Base-by-base conservation (phyloP, 768 basidiomycete species). In the Psilocybe subaeruginosa region DNA sequence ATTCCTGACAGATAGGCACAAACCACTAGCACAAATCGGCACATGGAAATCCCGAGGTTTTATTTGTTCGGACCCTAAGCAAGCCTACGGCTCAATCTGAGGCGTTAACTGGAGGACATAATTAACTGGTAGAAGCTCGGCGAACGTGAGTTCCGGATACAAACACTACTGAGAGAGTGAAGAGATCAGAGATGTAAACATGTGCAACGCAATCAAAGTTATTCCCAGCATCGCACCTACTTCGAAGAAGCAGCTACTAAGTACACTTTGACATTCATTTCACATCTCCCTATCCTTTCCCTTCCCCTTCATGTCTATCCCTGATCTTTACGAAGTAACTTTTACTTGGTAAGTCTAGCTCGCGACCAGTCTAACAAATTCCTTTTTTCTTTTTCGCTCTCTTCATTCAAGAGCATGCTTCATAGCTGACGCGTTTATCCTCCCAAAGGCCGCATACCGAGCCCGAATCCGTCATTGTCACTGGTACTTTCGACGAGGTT, bases 401-500 rank as follows among this genome's bases (percentile, higher is more conserved):
- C 27, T 46, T 27, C 41, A 23, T 56, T 45, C 55, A 46, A 43
- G 16, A 35, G 4, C 12, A 30, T 50, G 17, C 7, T 51, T 27
- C 12, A 47, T 52, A 37, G 33, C 48, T 62, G 31, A 64, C 53
- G 53, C 52, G 14, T 59, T 59, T 61, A 56, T 54, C 52, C 59
- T 57, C 58, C 63, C 39, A 49, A 62, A 91, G 90, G 89, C 89
- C 88, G 16, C 80, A 84, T 64, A 62, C 78, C 31, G 79, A 80
- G 52, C 82, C 88, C 45, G 76, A 69, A 51, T 73, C 77, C 51
- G 90, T 92, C 63, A 81, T 91, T 69, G 83, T 88, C 59, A 91
- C 90, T 19, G 92, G 92, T 39, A 83, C 88, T 31, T 93, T 93
- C 71, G 91, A 93, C 80, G 76, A 89, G 74, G 91, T 91, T 70